Conservation (phyloP, 306 rosid genomes). For the Castanopsis chinensis region DNA sequence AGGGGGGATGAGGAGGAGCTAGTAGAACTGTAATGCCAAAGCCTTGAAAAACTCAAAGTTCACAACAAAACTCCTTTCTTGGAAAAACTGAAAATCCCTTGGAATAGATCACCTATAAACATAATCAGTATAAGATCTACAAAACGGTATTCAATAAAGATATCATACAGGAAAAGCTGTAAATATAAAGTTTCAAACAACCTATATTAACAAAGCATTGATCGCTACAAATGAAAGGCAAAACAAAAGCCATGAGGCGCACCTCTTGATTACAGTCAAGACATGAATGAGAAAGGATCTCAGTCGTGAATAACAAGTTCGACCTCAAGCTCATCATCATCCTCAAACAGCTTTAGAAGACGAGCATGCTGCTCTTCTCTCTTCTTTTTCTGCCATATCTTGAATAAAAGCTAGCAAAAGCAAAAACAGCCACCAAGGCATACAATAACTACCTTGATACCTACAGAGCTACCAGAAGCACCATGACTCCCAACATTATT, state of each 20-base stretch:
- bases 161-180: background rate
- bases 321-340: conserved; percentile 87
- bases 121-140: background rate
- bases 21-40: background rate
- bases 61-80: background rate
- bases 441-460: conserved; percentile 44
- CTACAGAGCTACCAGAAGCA: conserved; percentile 39
- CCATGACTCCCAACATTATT: conserved; percentile 32
- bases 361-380: conserved; percentile 83
- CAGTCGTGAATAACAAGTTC: conserved; percentile 84
- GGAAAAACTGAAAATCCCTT: background rate
- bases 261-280: conserved; percentile 6
- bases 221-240: background rate
- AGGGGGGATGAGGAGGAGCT: background rate
- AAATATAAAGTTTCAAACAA: background rate
- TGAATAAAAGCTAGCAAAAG: conserved; percentile 52
- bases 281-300: conserved; percentile 18
- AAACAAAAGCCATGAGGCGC: conserved; percentile 4
- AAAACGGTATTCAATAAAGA: background rate
- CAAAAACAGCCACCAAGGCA: conserved; percentile 42
- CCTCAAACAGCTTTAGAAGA: conserved; percentile 84
- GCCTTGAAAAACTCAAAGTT: background rate
- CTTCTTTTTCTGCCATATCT: conserved; percentile 83
- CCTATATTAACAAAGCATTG: background rate
- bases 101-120: background rate